Percentiles rank a stretch among this genome's conserved stretches.
Conservation (phyloP, 768 basidiomycete species). For the Tremella mesenterica region DNA sequence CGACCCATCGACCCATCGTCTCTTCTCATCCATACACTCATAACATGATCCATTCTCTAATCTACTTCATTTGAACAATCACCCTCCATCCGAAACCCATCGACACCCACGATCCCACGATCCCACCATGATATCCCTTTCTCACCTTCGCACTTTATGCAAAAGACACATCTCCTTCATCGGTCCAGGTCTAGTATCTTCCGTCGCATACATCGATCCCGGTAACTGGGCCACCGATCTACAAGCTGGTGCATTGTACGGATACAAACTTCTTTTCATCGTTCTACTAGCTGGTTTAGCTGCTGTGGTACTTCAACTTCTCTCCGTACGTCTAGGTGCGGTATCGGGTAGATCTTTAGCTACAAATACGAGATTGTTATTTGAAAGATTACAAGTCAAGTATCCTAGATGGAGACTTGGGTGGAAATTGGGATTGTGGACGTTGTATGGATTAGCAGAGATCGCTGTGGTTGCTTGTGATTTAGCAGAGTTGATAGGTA, state of each 20-base stretch:
- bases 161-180: conserved; percentile 45
- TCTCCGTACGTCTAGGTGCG: conserved; percentile 67
- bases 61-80: too few relatives aligned
- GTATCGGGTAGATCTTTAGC: conserved; percentile 38
- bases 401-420: conserved; percentile 32
- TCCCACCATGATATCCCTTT: neutral
- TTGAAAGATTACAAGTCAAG: conserved; percentile 37
- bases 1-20: too few relatives aligned
- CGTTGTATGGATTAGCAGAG: conserved; percentile 49
- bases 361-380: conserved; percentile 28
- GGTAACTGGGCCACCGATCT: conserved; percentile 86
- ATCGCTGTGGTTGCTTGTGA: conserved; percentile 69
- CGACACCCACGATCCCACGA: neutral
- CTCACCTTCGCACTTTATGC: neutral
- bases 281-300: conserved; percentile 74
- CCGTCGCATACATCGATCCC: conserved; percentile 62
- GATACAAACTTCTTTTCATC: conserved; percentile 77
- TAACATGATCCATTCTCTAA: too few relatives aligned
- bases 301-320: conserved; percentile 73
- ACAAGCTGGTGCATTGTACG: conserved; percentile 73
- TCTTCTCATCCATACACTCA: too few relatives aligned
- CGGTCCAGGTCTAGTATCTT: conserved; percentile 76
- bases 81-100: too few relatives aligned
- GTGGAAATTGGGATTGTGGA: conserved; percentile 18
- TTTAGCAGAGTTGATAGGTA: conserved; percentile 70